Evolutionary conservation across 1,284 basidiomycete genomes (phyloP), one percentile per base, ranked within the genome.

Genomic region (Phellinidium pouzarii): DNA sequence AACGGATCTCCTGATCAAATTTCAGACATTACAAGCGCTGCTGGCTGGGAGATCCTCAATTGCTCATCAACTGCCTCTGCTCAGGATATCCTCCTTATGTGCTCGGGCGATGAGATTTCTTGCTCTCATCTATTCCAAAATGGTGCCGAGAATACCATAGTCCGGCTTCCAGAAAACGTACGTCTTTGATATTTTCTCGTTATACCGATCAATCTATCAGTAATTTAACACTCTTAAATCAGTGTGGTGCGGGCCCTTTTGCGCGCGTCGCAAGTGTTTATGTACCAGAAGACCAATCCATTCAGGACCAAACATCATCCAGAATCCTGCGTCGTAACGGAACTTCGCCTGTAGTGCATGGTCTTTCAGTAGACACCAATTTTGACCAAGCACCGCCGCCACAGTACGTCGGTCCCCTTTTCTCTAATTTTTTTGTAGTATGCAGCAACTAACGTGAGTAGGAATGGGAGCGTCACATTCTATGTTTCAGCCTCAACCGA

Each of bases 191-290:
- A 11, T 8, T 8, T 14, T 14, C 11, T 14, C 3, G 31, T 7
- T 8, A 14, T 34, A n/a, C n/a, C n/a, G n/a, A n/a, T n/a, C 2
- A 34, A 2, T 27, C 11, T 25, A 14, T 14, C 20, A 17, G 25
- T 47, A 22, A 48, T 38, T 36, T 3, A 26, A 22, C 20, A n/a
- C n/a, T 14, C 31, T 19, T 44, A 26, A 29, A 34, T 11, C 52
- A 78, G 77, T 80, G 78, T 53, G 75, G 74, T 12, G 58, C 60
- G 48, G 69, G 66, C 51, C 71, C 77, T 0, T 80, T 80, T 59
- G 77, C 76, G 1, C 68, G 75, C 9, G 69, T 80, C 14, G 70
- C 73, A 0, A 64, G 63, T 7, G 64, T 70, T 3, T 72, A 65
- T 67, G 61, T 68, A 6, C 62, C 73, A 5, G 59, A 65, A 23